Evolutionary conservation across 371 early-diverging fungal species (phyloP), one percentile per base, ranked within the genome.

Genomic region (Mucor irregularis): DNA sequence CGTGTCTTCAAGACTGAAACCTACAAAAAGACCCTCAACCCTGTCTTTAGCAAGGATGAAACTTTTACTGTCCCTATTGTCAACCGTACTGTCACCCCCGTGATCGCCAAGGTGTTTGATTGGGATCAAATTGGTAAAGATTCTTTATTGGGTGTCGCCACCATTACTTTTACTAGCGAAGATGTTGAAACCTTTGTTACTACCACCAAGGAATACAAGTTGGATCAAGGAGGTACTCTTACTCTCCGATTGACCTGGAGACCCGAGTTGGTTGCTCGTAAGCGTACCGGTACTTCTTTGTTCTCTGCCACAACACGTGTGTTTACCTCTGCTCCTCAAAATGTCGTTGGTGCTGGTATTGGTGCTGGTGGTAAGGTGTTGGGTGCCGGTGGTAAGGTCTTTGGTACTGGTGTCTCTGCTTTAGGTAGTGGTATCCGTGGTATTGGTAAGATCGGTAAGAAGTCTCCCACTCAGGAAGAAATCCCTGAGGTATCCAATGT

Each of bases 1-100:
- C 90, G 90, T 62, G 84, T 89, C 16, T 80, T 81, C 74, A 93
- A 91, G 68, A 88, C 93, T 8, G 83, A 89, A 55, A 84, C 84
- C 13, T 58, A 89, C 57, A 89, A 93, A 73, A 89, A 92, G 76
- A 85, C 81, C 6, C 61, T 94, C 30, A 89, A 89, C 48, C 97
- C 97, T 10, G 80, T 78, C 22, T 97, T 90, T 80, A 55, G 29
- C 28, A 71, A 75, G 34, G 87, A 91, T 58, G 90, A 92, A 64
- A 74, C 65, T 19, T 88, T 92, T 60, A 83, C 84, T 16, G 69
- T 91, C 26, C 84, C 83, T 21, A 79, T 92, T 43, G 63, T 76
- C 54, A 56, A 81, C 22, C 81, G 84, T 61, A 72, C 62, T 4
- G 71, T 61, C 5, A 68, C 86, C 5, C 69, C 69, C 34, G 67